Conservation (phyloP, 1,284 basidiomycete species). For the Chalciporus sp. region DNA sequence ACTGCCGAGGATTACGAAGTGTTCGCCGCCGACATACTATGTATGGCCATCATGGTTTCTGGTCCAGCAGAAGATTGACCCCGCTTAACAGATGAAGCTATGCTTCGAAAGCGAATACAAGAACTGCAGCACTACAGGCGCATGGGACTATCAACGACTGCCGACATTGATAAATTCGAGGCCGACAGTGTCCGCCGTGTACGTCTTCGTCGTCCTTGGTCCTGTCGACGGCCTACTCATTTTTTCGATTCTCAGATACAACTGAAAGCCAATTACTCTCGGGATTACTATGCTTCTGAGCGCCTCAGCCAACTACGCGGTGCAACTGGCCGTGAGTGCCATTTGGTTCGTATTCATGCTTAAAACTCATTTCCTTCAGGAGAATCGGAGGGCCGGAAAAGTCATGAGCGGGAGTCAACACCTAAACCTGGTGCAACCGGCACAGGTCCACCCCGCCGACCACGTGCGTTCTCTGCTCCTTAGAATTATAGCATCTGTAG, state of each 20-base stretch:
- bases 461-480: conserved; percentile 41
- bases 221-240: not conserved
- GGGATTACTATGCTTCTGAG: conserved; percentile 58
- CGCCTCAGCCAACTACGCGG: conserved; percentile 48
- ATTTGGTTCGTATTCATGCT: not conserved
- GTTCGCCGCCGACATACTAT: conserved; percentile 88
- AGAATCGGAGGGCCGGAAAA: conserved; percentile 54
- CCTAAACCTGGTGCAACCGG: conserved; percentile 48
- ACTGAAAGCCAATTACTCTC: conserved; percentile 57
- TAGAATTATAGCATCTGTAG: not conserved
- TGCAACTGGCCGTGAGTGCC: conserved; percentile 50
- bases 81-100: conserved; percentile 69
- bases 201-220: conserved; percentile 26
- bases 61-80: conserved; percentile 7
- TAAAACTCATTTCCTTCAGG: conserved; percentile 23
- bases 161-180: conserved; percentile 91
- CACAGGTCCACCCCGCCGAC: conserved; percentile 47
- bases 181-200: conserved; percentile 74
- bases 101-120: conserved; percentile 82
- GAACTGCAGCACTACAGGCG: conserved; percentile 89
- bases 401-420: conserved; percentile 60
- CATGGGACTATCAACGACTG: conserved; percentile 77
- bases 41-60: no score
- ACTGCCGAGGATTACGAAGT: conserved; percentile 91
- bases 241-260: conserved; percentile 45